Evolutionary conservation across 169 alveolate species (phyloP).

Genomic region (Plasmodium vinckei): DNA sequence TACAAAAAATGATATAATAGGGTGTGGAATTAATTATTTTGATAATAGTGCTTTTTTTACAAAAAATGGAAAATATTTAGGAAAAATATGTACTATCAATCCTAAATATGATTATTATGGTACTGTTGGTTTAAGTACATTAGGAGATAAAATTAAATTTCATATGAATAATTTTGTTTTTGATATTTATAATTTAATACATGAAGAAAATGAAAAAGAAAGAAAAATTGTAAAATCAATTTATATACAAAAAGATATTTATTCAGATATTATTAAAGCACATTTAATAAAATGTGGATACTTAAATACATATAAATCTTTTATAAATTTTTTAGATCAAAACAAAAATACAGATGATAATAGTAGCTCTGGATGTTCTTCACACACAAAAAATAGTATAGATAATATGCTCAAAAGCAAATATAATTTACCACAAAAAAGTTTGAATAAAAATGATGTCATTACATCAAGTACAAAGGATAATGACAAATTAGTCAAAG

Average conservation of each 20-base stretch:
- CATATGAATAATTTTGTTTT: slow-evolving; percentile 53
- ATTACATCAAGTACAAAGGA: not conserved
- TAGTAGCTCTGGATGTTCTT: slow-evolving; percentile 31
- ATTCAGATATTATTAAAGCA: slow-evolving; percentile 59
- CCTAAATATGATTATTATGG: slow-evolving; percentile 75
- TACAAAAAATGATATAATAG: slow-evolving; percentile 85
- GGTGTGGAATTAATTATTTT: slow-evolving; percentile 86
- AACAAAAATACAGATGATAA: slow-evolving; percentile 40
- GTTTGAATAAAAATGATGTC: not conserved
- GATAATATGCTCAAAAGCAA: slow-evolving; percentile 9
- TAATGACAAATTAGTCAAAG: not conserved
- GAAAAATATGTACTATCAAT: slow-evolving; percentile 74
- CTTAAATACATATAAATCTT: slow-evolving; percentile 51
- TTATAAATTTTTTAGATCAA: slow-evolving; percentile 45
- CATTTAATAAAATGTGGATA: slow-evolving; percentile 74
- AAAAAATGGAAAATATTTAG: slow-evolving; percentile 84
- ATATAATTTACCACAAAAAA: not conserved
- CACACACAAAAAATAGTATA: slow-evolving; percentile 19
- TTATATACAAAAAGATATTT: slow-evolving; percentile 65
- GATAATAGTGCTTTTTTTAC: slow-evolving; percentile 85
- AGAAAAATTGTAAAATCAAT: slow-evolving; percentile 68
- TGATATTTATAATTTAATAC: slow-evolving; percentile 62
- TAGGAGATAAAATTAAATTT: slow-evolving; percentile 67
- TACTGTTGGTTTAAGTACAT: slow-evolving; percentile 73
- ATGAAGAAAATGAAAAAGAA: slow-evolving; percentile 75